phyloP scores from a whole-genome alignment of 345 rosid species.

The Bruguiera sexangula region DNA sequence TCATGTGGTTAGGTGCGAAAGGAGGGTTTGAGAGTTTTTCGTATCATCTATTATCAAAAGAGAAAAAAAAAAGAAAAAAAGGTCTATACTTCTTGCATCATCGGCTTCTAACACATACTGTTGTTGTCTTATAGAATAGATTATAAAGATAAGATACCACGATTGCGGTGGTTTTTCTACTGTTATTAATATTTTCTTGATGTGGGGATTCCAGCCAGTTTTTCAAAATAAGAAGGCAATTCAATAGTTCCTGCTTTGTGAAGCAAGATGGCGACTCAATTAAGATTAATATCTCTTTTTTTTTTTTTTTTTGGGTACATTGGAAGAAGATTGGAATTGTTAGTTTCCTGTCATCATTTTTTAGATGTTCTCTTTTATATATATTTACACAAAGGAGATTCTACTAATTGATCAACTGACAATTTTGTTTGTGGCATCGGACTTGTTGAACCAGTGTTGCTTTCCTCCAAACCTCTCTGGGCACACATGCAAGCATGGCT shows the following conservation, averaged over 20 bases:
- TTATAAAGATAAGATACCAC: background rate
- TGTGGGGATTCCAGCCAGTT: background rate
- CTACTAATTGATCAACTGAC: slow-evolving; percentile 16
- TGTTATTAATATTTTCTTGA: background rate
- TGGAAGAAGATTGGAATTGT: background rate
- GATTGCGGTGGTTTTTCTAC: background rate
- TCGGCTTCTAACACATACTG: background rate
- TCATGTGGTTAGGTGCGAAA: background rate
- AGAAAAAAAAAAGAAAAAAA: no score
- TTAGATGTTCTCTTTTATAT: background rate
- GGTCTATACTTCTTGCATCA: background rate
- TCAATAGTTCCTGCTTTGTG: background rate
- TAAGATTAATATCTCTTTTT: background rate
- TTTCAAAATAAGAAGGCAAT: slow-evolving; percentile 3
- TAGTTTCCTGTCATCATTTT: background rate
- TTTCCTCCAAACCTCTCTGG: slow-evolving; percentile 62
- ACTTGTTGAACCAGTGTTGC: slow-evolving; percentile 59
- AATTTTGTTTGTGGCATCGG: slow-evolving; percentile 18
- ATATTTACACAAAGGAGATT: background rate
- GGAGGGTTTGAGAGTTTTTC: no score
- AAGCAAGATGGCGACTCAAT: slow-evolving; percentile 6
- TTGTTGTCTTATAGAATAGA: background rate
- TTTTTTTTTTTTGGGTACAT: no score
- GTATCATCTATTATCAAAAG: no score
- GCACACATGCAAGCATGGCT: slow-evolving; percentile 81